A percentile compares a stretch with the other conserved stretches of the same genome.
Evolutionary conservation across 2,329 filamentous ascomycete genomes (phyloP).

Genomic region (Nemania sp.): DNA sequence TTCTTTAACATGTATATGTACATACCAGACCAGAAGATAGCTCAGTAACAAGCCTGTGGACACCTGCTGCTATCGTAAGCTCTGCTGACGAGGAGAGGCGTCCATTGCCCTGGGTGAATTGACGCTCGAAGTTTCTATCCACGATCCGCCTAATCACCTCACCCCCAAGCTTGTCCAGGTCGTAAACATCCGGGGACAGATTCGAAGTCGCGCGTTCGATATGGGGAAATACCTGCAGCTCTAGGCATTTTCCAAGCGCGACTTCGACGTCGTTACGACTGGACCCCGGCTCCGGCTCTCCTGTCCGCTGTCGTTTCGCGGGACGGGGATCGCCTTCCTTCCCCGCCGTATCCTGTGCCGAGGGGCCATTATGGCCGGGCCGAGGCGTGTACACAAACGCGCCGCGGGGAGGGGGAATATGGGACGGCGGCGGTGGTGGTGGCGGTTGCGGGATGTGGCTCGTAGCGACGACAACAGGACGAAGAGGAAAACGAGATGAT

Average conservation of each 20-base stretch:
- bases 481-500: background rate
- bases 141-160: slow-evolving; percentile 43
- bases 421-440: background rate
- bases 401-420: background rate
- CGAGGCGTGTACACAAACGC: background rate
- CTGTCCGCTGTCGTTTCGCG: slow-evolving; percentile 27
- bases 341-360: background rate
- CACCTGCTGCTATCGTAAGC: slow-evolving; percentile 37
- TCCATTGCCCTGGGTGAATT: slow-evolving; percentile 42
- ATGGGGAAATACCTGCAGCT: slow-evolving; percentile 48
- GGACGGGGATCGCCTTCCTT: slow-evolving; percentile 8
- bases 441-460: background rate
- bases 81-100: slow-evolving; percentile 39
- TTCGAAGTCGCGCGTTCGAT: slow-evolving; percentile 41
- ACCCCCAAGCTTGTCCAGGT: slow-evolving; percentile 43
- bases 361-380: background rate
- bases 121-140: slow-evolving; percentile 42
- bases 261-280: slow-evolving; percentile 20
- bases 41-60: slow-evolving; percentile 41
- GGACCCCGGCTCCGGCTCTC: slow-evolving; percentile 6
- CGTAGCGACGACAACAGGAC: background rate
- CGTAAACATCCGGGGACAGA: slow-evolving; percentile 39
- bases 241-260: slow-evolving; percentile 41
- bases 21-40: slow-evolving; percentile 41
- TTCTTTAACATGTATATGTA: background rate